phyloP scores from a whole-genome alignment of 192 early-diverging fungal genomes.

The Jimgerdemannia flammicorona region DNA sequence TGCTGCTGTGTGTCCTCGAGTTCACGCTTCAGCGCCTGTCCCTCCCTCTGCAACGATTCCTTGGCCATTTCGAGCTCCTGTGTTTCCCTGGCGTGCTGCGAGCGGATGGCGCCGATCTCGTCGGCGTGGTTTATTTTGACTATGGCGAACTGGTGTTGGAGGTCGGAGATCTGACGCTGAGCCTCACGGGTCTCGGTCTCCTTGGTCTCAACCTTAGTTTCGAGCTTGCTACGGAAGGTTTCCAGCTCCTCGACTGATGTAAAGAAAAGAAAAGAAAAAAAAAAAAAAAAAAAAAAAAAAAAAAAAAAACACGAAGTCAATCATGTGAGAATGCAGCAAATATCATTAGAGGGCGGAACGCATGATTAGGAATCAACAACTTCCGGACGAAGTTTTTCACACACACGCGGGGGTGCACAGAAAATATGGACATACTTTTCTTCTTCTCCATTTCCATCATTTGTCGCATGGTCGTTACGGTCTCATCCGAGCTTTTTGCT shows the following conservation, averaged over 20 bases:
- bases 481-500: conserved; percentile 39
- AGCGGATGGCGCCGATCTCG: conserved; percentile 15
- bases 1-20: conserved; percentile 22
- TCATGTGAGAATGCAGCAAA: no score
- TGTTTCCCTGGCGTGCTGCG: conserved; percentile 28
- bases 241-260: conserved; percentile 24
- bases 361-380: no score
- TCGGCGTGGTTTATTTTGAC: conserved; percentile 34
- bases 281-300: no score
- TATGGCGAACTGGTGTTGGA: conserved; percentile 29
- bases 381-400: neutral
- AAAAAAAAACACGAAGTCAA: no score
- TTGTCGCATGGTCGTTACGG: conserved; percentile 44
- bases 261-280: neutral
- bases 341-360: no score
- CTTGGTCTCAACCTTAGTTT: conserved; percentile 55
- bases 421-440: conserved; percentile 32
- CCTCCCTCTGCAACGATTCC: conserved; percentile 28
- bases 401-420: neutral
- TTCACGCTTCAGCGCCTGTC: conserved; percentile 21
- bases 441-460: conserved; percentile 47
- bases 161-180: conserved; percentile 29
- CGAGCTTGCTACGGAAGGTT: conserved; percentile 44
- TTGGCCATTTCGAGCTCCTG: conserved; percentile 29
- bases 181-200: conserved; percentile 56